phyloP scores from a whole-genome alignment of 164 flowering plant genomes.

The Stephania cephalantha region DNA sequence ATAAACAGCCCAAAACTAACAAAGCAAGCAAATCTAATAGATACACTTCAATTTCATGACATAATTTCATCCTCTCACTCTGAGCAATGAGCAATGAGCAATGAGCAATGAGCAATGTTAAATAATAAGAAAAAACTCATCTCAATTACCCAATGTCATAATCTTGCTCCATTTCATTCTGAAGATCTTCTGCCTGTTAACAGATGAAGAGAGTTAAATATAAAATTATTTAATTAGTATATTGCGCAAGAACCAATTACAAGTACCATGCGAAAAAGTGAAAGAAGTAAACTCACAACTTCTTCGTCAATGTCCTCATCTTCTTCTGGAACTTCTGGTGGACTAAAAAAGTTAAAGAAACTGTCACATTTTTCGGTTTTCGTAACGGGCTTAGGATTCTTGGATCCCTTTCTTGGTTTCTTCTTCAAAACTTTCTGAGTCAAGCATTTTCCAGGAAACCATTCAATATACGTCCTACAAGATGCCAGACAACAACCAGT shows the following conservation, averaged over 20 bases:
- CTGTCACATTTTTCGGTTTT: conserved; percentile 44
- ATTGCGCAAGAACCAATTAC: not conserved
- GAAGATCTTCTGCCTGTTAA: conserved; percentile 38
- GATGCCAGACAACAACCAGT: not conserved
- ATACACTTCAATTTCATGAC: not conserved
- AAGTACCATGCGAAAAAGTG: not conserved
- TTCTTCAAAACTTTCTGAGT: conserved; percentile 34
- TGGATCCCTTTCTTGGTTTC: conserved; percentile 41
- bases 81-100: not conserved
- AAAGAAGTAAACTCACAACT: conserved; percentile 20
- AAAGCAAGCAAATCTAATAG: not conserved
- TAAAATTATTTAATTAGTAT: too few relatives aligned
- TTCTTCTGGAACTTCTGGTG: conserved; percentile 34
- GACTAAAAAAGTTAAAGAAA: conserved; percentile 37
- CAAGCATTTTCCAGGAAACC: conserved; percentile 38
- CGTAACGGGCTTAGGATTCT: conserved; percentile 35
- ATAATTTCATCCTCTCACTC: not conserved
- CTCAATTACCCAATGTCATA: conserved; percentile 36
- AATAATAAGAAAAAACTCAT: not conserved
- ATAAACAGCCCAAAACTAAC: not conserved
- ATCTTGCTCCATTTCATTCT: conserved; percentile 42
- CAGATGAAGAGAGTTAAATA: not conserved
- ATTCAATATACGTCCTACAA: conserved; percentile 38
- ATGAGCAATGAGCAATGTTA: not conserved
- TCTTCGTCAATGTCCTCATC: conserved; percentile 34